Base-by-base conservation (phyloP, 164 flowering plant species). In the Litsea cubeba region DNA sequence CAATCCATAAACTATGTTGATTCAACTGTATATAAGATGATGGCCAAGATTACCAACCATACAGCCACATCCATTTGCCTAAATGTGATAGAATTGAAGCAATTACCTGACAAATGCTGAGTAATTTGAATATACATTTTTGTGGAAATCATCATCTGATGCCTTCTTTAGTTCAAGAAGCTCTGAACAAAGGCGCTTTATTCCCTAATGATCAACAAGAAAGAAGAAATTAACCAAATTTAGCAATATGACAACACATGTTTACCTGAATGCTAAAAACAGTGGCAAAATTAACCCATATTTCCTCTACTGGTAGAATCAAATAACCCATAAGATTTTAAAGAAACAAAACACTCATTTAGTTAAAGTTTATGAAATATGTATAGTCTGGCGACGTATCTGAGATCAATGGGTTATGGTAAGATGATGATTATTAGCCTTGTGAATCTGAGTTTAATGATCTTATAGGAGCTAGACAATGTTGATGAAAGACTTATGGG, bases 111-210 rank as follows among this genome's bases (percentile, higher is more conserved):
- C 60, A 76, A 91, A 89, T n/a, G 83, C 75, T 10, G 90, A 76
- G 80, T 86, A 86, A 66, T 86, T 87, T 17, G 83, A 78, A 60
- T 79, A 83, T 23, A 88, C 76, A 71, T 63, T 85, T 78, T 65
- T 74, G 50, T 84, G 86, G 75, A 89, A 87, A 62, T 91, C 91
- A 72, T 81, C 88, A 71, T 86, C 85, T 0, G 90, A 87, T 70
- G 81, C 87, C 70, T 62, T 83, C 83, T 89, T 88, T n/a, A 91
- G 72, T 77, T 91, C 93, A 25, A 82, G 71, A 10, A 89, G 86
- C 81, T 89, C 91, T 25, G 88, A 85, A 72, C 95, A 89, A 20
- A 88, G 89, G 74, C 78, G 88, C 70, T 82, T 86, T 51, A 91
- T 85, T n/a, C 91, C 93, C 93, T 89, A 62, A 76, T 20, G 64